Percentiles rank a stretch among this genome's conserved stretches.
These are phyloP conservation scores for Lizonia empirigonia DNA, from an alignment of 2,329 filamentous ascomycete species.

Conservation along the genomic window DNA sequence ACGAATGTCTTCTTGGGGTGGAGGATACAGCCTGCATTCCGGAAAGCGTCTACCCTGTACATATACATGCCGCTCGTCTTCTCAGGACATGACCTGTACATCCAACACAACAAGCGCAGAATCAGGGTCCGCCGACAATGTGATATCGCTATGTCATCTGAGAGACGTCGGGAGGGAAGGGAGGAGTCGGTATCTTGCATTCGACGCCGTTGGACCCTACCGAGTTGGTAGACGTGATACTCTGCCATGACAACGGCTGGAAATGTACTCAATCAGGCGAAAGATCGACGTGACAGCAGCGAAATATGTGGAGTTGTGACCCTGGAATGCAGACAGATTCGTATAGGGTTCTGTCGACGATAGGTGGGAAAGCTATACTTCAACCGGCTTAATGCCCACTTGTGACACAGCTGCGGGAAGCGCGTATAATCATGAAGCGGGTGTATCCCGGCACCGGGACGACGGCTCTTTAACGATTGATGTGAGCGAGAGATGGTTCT, in stretches of 20 bases:
- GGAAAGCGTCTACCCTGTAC: conserved; percentile 12
- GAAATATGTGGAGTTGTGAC: conserved; percentile 13
- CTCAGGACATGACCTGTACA: conserved; percentile 3
- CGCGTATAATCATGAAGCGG: conserved; percentile 4
- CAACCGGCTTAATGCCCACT: not conserved
- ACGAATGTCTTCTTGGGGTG: conserved; percentile 8
- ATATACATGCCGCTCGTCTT: conserved; percentile 16
- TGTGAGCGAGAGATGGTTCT: not conserved
- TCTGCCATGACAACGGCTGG: conserved; percentile 8
- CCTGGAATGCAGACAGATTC: conserved; percentile 12
- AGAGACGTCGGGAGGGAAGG: conserved; percentile 15
- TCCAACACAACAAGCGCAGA: conserved; percentile 4
- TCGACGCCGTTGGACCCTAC: not conserved
- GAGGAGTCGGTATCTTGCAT: conserved; percentile 16
- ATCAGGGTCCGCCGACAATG: conserved; percentile 16
- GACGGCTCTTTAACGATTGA: not conserved
- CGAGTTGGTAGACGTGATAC: conserved; percentile 1
- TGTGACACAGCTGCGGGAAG: conserved; percentile 9
- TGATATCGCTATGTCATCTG: conserved; percentile 18
- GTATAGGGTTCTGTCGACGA: not conserved
- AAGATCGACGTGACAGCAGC: conserved; percentile 5
- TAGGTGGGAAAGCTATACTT: conserved; percentile 2
- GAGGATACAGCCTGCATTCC: conserved; percentile 12
- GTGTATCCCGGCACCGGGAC: conserved; percentile 8
- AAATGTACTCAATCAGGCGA: not conserved